Evolutionary conservation across 169 alveolate genomes (phyloP).

Genomic region (Eimeria brunetti): DNA sequence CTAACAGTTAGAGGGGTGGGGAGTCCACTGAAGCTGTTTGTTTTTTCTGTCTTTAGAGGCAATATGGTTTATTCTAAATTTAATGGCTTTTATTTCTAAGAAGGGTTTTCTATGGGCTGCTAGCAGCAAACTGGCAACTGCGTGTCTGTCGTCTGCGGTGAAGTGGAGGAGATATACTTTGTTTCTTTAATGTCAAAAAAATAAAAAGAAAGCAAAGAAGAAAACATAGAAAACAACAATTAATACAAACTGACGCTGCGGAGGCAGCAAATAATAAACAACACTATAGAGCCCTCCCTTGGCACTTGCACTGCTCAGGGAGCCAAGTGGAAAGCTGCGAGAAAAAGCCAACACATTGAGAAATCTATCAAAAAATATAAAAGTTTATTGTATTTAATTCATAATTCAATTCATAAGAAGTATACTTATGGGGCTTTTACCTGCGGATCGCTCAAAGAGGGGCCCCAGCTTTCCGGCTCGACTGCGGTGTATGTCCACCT

Average conservation of each 20-base stretch:
- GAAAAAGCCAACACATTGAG: background rate
- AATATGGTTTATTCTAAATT: too few relatives aligned
- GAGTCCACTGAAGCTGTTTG: background rate
- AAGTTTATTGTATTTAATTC: background rate
- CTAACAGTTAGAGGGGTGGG: background rate
- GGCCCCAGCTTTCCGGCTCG: slow-evolving; percentile 3
- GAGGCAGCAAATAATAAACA: background rate
- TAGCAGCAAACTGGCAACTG: background rate
- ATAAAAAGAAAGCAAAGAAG: background rate
- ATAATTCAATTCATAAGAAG: background rate
- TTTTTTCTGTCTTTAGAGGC: background rate
- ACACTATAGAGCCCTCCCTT: background rate
- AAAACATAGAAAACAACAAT: background rate
- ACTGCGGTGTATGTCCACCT: background rate
- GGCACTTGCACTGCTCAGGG: slow-evolving; percentile 7
- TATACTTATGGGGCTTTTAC: background rate
- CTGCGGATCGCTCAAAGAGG: background rate
- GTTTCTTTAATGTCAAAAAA: background rate
- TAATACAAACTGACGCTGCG: background rate
- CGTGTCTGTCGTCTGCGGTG: background rate
- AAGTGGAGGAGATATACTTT: background rate
- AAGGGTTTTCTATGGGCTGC: background rate
- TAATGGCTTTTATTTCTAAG: background rate
- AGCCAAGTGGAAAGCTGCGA: background rate
- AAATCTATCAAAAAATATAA: background rate